These are phyloP conservation scores for Tolypocladium album DNA, from an alignment of 2,329 filamentous ascomycete genomes.

Conservation along the genomic window DNA sequence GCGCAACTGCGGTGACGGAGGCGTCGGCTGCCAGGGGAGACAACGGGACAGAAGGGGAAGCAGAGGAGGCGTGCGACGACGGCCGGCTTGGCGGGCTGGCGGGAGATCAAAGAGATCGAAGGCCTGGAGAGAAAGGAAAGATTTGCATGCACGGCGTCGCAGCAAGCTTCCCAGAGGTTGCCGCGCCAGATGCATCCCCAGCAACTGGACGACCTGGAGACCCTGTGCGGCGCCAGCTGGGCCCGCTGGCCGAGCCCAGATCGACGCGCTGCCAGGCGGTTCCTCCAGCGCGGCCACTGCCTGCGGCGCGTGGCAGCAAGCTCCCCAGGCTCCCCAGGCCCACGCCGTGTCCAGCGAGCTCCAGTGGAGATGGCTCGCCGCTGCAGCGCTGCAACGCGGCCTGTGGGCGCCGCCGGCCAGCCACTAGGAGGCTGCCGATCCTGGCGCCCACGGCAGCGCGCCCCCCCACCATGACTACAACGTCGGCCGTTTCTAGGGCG, in stretches of 20 bases:
- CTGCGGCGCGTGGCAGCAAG: not conserved
- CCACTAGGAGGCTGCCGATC: not conserved
- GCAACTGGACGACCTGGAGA: not conserved
- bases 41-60: not conserved
- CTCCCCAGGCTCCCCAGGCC: not conserved
- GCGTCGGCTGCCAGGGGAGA: not conserved
- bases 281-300: not conserved
- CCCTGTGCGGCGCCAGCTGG: not conserved
- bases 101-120: not conserved
- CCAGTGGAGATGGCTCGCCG: not conserved
- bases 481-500: not conserved
- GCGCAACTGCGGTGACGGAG: not conserved
- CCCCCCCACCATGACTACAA: not conserved
- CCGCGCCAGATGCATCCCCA: not conserved
- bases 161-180: not conserved
- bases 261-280: not conserved
- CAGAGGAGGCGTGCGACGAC: not conserved
- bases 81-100: not conserved
- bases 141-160: not conserved
- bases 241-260: not conserved
- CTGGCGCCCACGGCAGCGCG: not conserved
- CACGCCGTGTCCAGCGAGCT: not conserved
- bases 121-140: not conserved
- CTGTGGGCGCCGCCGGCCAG: not conserved
- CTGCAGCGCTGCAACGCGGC: not conserved